Evolutionary conservation across 129 eudicot genomes (phyloP).

Genomic region (Gnaphalium uliginosum): DNA sequence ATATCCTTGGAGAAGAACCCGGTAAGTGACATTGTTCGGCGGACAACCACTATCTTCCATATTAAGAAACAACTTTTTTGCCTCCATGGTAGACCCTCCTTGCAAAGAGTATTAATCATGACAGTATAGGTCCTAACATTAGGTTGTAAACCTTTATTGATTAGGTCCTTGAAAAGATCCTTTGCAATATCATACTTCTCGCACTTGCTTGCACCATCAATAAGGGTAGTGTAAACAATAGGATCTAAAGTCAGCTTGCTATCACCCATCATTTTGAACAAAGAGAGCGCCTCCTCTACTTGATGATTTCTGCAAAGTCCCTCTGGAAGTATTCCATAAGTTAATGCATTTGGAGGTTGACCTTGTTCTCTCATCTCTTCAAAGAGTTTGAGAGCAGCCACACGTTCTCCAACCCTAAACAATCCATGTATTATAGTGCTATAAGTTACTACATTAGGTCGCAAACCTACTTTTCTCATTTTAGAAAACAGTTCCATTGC

Average conservation of each 20-base stretch:
- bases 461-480: neutral
- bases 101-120: neutral
- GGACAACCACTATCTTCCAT: constrained; percentile 3
- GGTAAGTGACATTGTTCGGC: constrained; percentile 8
- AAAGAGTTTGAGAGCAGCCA: constrained; percentile 1
- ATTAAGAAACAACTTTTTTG: constrained; percentile 5
- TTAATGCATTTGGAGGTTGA: neutral
- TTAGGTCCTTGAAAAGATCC: neutral
- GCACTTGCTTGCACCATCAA: constrained; percentile 10
- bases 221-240: constrained; percentile 5
- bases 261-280: neutral
- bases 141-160: constrained; percentile 4
- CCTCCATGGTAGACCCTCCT: neutral
- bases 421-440: neutral
- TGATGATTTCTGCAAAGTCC: constrained; percentile 17
- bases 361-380: neutral
- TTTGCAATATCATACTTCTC: constrained; percentile 19
- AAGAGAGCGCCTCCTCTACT: constrained; percentile 5
- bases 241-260: neutral
- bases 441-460: neutral
- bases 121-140: neutral
- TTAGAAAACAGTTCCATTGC: neutral
- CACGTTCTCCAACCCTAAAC: constrained; percentile 3
- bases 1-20: constrained; percentile 11
- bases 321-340: constrained; percentile 3